phyloP scores from a whole-genome alignment of 768 basidiomycete genomes.

The Hemileccinum rubropunctum region DNA sequence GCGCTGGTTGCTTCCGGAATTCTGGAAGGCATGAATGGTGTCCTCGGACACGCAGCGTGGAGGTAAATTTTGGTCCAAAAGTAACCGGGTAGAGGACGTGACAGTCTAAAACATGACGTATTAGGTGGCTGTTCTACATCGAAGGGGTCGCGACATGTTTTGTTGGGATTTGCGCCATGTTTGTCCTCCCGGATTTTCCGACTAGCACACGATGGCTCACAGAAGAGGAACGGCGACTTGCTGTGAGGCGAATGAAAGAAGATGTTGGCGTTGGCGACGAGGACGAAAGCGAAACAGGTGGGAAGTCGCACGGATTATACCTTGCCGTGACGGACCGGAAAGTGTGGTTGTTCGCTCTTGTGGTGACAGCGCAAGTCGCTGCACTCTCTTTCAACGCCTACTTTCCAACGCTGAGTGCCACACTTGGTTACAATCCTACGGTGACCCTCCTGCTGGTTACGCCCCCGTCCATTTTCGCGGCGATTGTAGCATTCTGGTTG shows the following conservation, averaged over 20 bases:
- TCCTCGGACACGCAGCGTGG: slow-evolving; percentile 51
- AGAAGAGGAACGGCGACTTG: slow-evolving; percentile 42
- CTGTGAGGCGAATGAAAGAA: slow-evolving; percentile 58
- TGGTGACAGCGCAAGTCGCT: slow-evolving; percentile 34
- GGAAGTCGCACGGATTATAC: slow-evolving; percentile 48
- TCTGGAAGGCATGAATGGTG: slow-evolving; percentile 45
- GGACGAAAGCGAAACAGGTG: slow-evolving; percentile 39
- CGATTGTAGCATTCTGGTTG: slow-evolving; percentile 50
- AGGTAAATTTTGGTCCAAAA: slow-evolving; percentile 32
- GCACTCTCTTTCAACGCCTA: slow-evolving; percentile 78
- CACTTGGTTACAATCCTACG: slow-evolving; percentile 63
- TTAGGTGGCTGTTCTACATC: slow-evolving; percentile 49
- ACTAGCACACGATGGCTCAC: slow-evolving; percentile 35
- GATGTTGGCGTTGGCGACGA: slow-evolving; percentile 61
- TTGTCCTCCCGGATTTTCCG: slow-evolving; percentile 52
- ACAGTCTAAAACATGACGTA: slow-evolving; percentile 12
- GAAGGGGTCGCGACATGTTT: slow-evolving; percentile 45
- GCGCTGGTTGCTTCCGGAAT: slow-evolving; percentile 48
- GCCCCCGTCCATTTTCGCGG: slow-evolving; percentile 69
- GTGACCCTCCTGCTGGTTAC: slow-evolving; percentile 71
- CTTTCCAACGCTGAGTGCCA: slow-evolving; percentile 74
- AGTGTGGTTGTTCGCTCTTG: slow-evolving; percentile 75
- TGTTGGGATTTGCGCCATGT: slow-evolving; percentile 43
- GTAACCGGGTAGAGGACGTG: not conserved
- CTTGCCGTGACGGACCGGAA: slow-evolving; percentile 75